Conservation (phyloP, 73 alveolate genomes). For the Tetrahymena thermophila region DNA sequence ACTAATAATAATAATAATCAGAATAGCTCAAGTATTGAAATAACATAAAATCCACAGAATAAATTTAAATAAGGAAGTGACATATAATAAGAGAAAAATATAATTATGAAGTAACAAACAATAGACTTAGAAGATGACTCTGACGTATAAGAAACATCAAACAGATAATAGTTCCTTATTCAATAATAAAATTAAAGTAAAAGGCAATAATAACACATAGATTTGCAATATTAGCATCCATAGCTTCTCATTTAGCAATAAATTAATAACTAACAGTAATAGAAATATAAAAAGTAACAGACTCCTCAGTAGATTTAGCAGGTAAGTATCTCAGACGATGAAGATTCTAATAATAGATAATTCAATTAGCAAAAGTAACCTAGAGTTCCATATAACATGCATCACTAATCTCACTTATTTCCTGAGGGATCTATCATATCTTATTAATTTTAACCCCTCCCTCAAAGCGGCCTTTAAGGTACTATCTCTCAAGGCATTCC, state of each 20-base stretch:
- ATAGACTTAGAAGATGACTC: background rate
- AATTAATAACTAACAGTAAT: background rate
- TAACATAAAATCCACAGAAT: background rate
- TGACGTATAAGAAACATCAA: background rate
- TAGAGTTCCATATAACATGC: background rate
- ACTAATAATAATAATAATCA: background rate
- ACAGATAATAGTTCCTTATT: background rate
- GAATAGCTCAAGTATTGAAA: background rate
- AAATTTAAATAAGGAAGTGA: too few species aligned
- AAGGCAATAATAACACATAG: background rate
- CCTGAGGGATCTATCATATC: background rate
- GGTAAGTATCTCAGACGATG: background rate
- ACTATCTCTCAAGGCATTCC: background rate
- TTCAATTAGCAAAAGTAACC: too few species aligned
- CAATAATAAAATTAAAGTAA: too few species aligned
- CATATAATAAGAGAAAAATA: background rate
- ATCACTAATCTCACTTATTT: too few species aligned
- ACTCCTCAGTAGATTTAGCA: background rate
- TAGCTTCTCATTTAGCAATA: background rate
- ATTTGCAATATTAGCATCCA: background rate
- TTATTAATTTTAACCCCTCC: too few species aligned
- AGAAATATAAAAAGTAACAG: background rate
- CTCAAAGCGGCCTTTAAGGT: too few species aligned
- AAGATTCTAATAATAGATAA: background rate
- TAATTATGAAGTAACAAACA: background rate